Evolutionary conservation across 2,329 filamentous ascomycete species (phyloP), one percentile per base, ranked within the genome.

Genomic region (Ascochyta lentis): DNA sequence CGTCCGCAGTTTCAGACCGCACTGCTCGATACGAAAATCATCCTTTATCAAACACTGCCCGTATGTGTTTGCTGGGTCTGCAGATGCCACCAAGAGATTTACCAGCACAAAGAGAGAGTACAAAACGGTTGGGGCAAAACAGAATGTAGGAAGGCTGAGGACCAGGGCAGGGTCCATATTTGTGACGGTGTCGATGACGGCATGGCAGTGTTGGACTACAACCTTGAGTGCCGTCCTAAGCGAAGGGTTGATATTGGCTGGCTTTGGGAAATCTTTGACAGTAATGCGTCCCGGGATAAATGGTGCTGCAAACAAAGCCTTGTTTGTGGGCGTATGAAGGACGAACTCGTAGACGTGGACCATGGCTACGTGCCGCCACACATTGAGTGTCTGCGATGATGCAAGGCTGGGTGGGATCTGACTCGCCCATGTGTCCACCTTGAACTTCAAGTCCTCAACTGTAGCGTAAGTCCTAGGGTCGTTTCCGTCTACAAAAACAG

Each of bases 291-390:
- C 63, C 7, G 68, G 67, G 22, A 69, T 64, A 29, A 64, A 70
- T 2, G 67, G 68, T 29, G 67, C 64, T 27, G 61, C 57, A 44
- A 70, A 70, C 12, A 60, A 62, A n/a, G 58, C 42, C 42, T 65
- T 68, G 31, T 70, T 70, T 7, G 67, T 68, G 3, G 64, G 64
- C 7, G 68, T 70, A 37, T 70, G 68, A 2, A 70, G 53, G 6
- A 60, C 55, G 15, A 63, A 40, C 49, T 70, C 68, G 45, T 65
- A 54, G 9, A 68, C 49, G 38, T 63, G 58, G 7, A 69, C 45
- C 63, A 69, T 65, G 37, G 67, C 61, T 26, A 65, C 54, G 44
- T 70, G 67, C 29, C 57, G 56, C 63, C 59, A 69, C 9, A 70
- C 59, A 34, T 63, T 68, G 41, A 70, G 65, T 16, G 56, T 65